These are phyloP conservation scores for Aristolochia californica DNA, from an alignment of 164 flowering plant species.

Conservation along the genomic window DNA sequence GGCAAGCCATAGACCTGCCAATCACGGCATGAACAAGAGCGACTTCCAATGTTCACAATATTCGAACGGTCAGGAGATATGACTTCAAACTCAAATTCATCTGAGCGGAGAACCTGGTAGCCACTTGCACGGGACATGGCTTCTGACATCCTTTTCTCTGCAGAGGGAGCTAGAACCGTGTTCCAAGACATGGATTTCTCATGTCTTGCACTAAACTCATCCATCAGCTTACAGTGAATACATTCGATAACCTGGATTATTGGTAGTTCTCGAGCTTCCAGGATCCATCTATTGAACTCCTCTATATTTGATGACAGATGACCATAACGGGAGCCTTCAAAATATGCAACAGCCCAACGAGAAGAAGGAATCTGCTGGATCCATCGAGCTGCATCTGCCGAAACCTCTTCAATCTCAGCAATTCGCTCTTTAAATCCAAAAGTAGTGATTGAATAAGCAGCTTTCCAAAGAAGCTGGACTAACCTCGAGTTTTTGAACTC, in stretches of 20 bases:
- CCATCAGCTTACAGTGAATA: slow-evolving; percentile 43
- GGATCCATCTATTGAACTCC: slow-evolving; percentile 60
- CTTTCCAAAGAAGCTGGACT: slow-evolving; percentile 61
- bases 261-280: slow-evolving; percentile 67
- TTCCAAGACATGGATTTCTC: slow-evolving; percentile 34
- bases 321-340: slow-evolving; percentile 60
- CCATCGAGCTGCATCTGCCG: slow-evolving; percentile 63
- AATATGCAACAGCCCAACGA: slow-evolving; percentile 58
- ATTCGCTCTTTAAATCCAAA: slow-evolving; percentile 48
- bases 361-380: slow-evolving; percentile 47
- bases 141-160: slow-evolving; percentile 51
- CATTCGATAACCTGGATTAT: slow-evolving; percentile 65
- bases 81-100: slow-evolving; percentile 81
- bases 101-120: slow-evolving; percentile 64
- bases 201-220: slow-evolving; percentile 48
- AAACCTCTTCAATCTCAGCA: slow-evolving; percentile 62
- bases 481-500: slow-evolving; percentile 71
- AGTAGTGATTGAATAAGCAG: slow-evolving; percentile 53
- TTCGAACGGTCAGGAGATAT: slow-evolving; percentile 51
- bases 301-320: slow-evolving; percentile 56
- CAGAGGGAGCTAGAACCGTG: slow-evolving; percentile 59
- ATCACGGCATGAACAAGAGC: slow-evolving; percentile 60
- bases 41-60: slow-evolving; percentile 61
- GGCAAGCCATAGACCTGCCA: slow-evolving; percentile 82
- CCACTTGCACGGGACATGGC: slow-evolving; percentile 35